A percentile compares a stretch with the other conserved stretches of the same genome.
phyloP scores from a whole-genome alignment of 306 rosid species.

The Elaeagnus macrophylla region DNA sequence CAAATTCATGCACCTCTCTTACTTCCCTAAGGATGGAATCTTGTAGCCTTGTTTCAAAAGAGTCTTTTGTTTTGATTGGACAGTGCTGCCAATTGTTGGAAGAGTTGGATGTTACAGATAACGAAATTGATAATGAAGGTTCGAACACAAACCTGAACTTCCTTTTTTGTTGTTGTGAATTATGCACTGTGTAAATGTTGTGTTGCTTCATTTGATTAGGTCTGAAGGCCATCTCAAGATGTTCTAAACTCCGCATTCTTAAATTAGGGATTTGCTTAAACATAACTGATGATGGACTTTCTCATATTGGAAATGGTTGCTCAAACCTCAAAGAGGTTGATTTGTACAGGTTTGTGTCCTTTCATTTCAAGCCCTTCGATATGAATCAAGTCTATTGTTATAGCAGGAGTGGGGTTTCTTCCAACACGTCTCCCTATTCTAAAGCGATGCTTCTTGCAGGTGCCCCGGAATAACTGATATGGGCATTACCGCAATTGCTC shows the following conservation, averaged over 20 bases:
- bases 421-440: background rate
- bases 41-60: slow-evolving; percentile 42
- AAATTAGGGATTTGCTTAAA: slow-evolving; percentile 51
- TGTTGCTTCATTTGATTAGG: slow-evolving; percentile 35
- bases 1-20: slow-evolving; percentile 46
- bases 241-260: slow-evolving; percentile 42
- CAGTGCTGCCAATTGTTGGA: slow-evolving; percentile 40
- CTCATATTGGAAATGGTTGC: slow-evolving; percentile 38
- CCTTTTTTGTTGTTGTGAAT: slow-evolving; percentile 1
- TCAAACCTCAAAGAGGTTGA: slow-evolving; percentile 42
- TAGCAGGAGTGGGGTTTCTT: background rate
- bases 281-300: slow-evolving; percentile 47
- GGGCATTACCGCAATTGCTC: slow-evolving; percentile 46
- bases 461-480: slow-evolving; percentile 42
- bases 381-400: background rate
- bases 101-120: slow-evolving; percentile 61
- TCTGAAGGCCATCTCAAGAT: slow-evolving; percentile 41
- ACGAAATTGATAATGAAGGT: slow-evolving; percentile 57
- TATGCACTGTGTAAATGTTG: slow-evolving; percentile 9
- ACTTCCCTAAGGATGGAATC: slow-evolving; percentile 62
- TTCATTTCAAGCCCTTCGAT: slow-evolving; percentile 14
- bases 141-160: slow-evolving; percentile 3
- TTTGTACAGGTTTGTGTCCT: slow-evolving; percentile 43
- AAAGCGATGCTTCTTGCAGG: slow-evolving; percentile 22
- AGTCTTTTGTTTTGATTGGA: slow-evolving; percentile 54